These are phyloP conservation scores for Bothriochloa decipiens DNA, from an alignment of 176 grass and related monocot species.

Conservation along the genomic window DNA sequence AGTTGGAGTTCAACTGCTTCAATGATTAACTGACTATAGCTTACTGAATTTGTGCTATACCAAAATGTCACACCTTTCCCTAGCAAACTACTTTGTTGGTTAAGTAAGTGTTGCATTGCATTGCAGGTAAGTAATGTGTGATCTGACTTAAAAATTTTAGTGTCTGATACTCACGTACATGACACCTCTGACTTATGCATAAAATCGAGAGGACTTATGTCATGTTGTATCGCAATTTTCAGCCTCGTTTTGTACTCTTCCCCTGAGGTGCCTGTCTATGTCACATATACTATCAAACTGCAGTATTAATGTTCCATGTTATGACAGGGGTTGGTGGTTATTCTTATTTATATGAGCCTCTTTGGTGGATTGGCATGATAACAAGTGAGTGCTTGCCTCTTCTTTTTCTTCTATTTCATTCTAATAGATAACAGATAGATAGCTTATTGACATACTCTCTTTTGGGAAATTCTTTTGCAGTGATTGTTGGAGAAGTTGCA, in stretches of 20 bases:
- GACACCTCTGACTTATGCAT: neutral
- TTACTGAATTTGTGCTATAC: constrained; percentile 3
- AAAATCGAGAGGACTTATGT: neutral
- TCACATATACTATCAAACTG: neutral
- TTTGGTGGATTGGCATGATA: constrained; percentile 89
- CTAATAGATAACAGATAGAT: neutral
- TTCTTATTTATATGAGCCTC: constrained; percentile 58
- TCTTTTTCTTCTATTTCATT: neutral
- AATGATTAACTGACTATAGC: neutral
- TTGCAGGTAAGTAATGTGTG: neutral
- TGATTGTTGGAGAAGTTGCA: constrained; percentile 89
- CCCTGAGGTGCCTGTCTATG: neutral
- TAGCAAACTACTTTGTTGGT: neutral
- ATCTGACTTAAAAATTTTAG: neutral
- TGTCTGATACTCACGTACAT: neutral
- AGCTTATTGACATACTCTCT: neutral
- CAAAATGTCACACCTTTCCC: neutral
- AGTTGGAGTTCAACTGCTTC: neutral
- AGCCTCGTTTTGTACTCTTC: constrained; percentile 1
- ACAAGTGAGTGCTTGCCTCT: constrained; percentile 50
- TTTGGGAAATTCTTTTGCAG: constrained; percentile 46
- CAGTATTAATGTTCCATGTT: constrained; percentile 34
- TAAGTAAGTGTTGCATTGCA: neutral
- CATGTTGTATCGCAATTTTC: neutral
- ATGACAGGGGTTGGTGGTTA: constrained; percentile 44